Conservation (phyloP, 371 early-diverging fungal genomes). For the Mucor indicus region DNA sequence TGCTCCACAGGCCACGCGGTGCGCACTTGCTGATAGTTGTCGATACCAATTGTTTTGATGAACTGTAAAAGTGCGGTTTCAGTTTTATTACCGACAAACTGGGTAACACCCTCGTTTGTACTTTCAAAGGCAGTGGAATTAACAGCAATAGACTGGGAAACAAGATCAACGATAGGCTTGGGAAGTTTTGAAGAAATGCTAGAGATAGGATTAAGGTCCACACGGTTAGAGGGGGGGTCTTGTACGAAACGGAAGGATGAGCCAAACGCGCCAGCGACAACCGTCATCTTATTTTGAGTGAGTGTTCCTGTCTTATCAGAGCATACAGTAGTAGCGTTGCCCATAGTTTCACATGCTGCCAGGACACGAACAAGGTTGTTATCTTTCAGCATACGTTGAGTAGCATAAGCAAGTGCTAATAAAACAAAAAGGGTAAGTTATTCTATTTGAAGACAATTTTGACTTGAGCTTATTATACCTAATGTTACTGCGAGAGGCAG, state of each 20-base stretch:
- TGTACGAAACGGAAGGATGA: constrained; percentile 39
- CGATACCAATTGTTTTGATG: too few species aligned
- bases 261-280: constrained; percentile 70
- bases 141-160: constrained; percentile 66
- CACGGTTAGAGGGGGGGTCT: constrained; percentile 29
- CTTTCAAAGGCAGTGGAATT: constrained; percentile 81
- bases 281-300: constrained; percentile 89
- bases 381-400: constrained; percentile 83
- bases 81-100: constrained; percentile 75
- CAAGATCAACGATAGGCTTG: constrained; percentile 27
- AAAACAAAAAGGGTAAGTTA: too few species aligned
- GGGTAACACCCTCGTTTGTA: constrained; percentile 27
- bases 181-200: constrained; percentile 40
- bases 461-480: constrained; percentile 16
- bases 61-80: constrained; percentile 83
- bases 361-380: constrained; percentile 89
- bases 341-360: constrained; percentile 94
- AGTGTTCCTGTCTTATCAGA: constrained; percentile 92
- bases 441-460: neutral
- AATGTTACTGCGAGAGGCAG: constrained; percentile 73
- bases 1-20: constrained; percentile 49
- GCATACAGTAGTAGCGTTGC: constrained; percentile 88
- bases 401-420: constrained; percentile 74
- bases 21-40: constrained; percentile 43
- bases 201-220: constrained; percentile 41